Evolutionary conservation across 2,329 filamentous ascomycete species (phyloP).

Genomic region (Raffaelea deltoideospora): DNA sequence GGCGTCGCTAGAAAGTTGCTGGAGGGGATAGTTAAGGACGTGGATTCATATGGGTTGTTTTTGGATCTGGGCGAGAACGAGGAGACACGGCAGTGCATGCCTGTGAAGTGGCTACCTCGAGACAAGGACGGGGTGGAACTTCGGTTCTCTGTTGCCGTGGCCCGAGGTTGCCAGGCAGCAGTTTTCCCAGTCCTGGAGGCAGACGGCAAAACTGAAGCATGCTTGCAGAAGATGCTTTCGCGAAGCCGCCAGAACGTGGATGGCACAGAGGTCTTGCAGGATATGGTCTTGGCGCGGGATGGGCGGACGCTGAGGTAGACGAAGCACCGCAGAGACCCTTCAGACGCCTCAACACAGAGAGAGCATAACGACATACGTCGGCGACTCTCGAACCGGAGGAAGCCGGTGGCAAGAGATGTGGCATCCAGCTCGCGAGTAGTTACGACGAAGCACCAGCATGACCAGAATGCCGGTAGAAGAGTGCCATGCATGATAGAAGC

Average conservation of each 20-base stretch:
- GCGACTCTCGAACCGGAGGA: too few species aligned
- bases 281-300: slow-evolving; percentile 1
- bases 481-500: too few species aligned
- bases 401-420: too few species aligned
- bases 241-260: not conserved
- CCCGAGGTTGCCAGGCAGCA: not conserved
- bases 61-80: not conserved
- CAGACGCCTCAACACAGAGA: too few species aligned
- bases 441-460: too few species aligned
- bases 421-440: too few species aligned
- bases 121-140: not conserved
- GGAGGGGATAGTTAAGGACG: not conserved
- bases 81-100: not conserved
- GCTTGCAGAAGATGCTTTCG: not conserved
- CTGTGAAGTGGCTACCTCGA: slow-evolving; percentile 1
- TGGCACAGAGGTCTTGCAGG: not conserved
- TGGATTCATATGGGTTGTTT: slow-evolving; percentile 1
- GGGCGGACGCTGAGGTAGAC: not conserved
- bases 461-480: too few species aligned
- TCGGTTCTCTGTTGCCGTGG: not conserved
- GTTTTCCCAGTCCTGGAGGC: not conserved
- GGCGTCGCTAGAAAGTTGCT: not conserved
- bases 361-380: too few species aligned
- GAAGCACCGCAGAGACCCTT: too few species aligned
- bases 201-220: not conserved